These are phyloP conservation scores for Labyrinthula sp. DNA, from an alignment of 352 stramenopile species.

Conservation along the genomic window DNA sequence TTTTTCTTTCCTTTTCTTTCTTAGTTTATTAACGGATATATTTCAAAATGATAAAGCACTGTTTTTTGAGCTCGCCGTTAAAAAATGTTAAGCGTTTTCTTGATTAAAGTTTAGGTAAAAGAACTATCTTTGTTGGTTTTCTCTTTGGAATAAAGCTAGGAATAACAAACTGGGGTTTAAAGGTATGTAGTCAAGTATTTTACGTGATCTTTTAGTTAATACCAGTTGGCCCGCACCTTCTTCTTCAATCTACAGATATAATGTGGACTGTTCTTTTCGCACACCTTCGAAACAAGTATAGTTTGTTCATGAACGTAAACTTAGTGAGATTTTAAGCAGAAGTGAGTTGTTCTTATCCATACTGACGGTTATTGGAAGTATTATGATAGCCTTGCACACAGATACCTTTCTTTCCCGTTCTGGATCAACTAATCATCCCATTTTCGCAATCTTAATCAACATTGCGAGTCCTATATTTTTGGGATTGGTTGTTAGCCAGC, in stretches of 20 bases:
- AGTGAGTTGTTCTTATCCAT: constrained; percentile 4
- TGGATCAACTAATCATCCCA: no score
- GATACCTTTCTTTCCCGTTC: constrained; percentile 4
- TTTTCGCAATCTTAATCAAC: constrained; percentile 18
- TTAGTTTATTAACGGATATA: no score
- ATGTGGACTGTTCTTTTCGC: constrained; percentile 27
- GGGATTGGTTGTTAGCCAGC: constrained; percentile 14
- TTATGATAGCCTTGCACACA: constrained; percentile 11
- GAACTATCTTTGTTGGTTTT: constrained; percentile 21
- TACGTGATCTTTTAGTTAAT: constrained; percentile 15
- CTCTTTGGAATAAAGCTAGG: constrained; percentile 29
- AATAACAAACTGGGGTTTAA: constrained; percentile 26
- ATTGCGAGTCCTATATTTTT: constrained; percentile 23
- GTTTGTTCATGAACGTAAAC: no score
- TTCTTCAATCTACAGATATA: constrained; percentile 28
- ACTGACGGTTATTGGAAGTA: constrained; percentile 7
- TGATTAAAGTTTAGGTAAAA: no score
- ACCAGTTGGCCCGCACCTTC: constrained; percentile 14
- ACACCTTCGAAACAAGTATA: constrained; percentile 18
- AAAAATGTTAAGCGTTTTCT: no score
- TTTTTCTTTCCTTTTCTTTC: no score
- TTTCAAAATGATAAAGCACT: no score
- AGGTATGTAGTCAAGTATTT: no score
- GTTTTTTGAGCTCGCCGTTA: no score
- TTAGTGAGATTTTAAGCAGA: constrained; percentile 2